Conservation (phyloP, 177 flowering plant species). For the Telopea speciosissima region DNA sequence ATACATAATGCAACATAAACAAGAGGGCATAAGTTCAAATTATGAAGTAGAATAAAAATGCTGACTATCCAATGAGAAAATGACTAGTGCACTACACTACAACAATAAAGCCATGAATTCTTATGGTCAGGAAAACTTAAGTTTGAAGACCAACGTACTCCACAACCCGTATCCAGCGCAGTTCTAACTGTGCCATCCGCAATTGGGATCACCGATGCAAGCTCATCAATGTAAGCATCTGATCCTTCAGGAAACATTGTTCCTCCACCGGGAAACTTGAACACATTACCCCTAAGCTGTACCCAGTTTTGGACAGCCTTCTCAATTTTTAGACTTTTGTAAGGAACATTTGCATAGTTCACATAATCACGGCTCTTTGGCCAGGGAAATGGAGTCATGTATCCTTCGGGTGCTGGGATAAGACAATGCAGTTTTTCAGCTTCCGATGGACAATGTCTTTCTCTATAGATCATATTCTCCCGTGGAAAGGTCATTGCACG, state of each 20-base stretch:
- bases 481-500: slow-evolving; percentile 77
- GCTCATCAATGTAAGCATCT: slow-evolving; percentile 78
- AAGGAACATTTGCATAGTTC: slow-evolving; percentile 79
- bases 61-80: neutral
- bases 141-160: slow-evolving; percentile 37
- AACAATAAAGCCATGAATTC: neutral
- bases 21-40: too few relatives aligned
- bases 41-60: neutral
- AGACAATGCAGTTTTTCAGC: slow-evolving; percentile 69
- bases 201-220: slow-evolving; percentile 74
- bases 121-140: neutral
- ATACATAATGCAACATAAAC: neutral
- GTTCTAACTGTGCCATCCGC: slow-evolving; percentile 71
- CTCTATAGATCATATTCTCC: slow-evolving; percentile 73
- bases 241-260: slow-evolving; percentile 92
- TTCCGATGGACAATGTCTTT: slow-evolving; percentile 80
- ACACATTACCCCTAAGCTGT: slow-evolving; percentile 62
- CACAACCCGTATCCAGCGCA: slow-evolving; percentile 85
- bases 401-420: slow-evolving; percentile 81
- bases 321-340: slow-evolving; percentile 69
- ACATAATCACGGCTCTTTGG: slow-evolving; percentile 86
- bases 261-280: slow-evolving; percentile 87
- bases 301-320: slow-evolving; percentile 93
- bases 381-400: slow-evolving; percentile 77
- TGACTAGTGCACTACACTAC: neutral